Base-by-base conservation (phyloP, 805 yeast genomes). In the Yarrowia divulgata region DNA sequence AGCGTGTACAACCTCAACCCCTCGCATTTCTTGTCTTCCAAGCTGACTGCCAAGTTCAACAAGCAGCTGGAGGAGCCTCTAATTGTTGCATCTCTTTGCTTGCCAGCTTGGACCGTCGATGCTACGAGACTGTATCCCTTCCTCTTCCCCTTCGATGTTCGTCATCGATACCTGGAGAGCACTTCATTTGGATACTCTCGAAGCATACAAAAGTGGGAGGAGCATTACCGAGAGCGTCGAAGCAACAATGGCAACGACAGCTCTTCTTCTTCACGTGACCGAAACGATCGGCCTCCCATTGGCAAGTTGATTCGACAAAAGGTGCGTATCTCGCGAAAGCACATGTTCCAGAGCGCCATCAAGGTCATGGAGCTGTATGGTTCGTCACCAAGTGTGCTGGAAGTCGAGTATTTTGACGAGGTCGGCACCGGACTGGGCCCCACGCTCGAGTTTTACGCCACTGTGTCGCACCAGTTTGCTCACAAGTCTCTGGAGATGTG, bases 361-460 rank as follows among this genome's bases (percentile, higher is more conserved):
- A 91, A 91, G 74, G 90, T 93, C 1, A 80, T 95, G 77, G 89
- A 87, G 54, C 80, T 85, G 63, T 89, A 91, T 76, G 97, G 95
- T 0, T 79, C 90, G 0, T 84, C 88, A n/a, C 93, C 97, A 0
- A 89, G 92, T 37, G 81, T 90, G 5, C 79, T 94, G 29, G 98
- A 94, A 74, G 88, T 95, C 69, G 97, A 93, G 76, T 94, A 90
- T 74, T 87, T 84, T 71, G 93, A 89, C 72, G 99, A 94, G 77
- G 97, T 85, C 8, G 99, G 98, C n/a, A 89, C 97, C 0, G 99
- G 99, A 0, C 80, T 93, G 55, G 99, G 99, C 0, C 99, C 99
- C 3, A 94, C 99, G 0, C 81, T 93, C 72, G 99, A 94, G 78
- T 94, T 95, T 75, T 94, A 92, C 75, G 87, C 98, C 0, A 81